Conservation (phyloP, 305 asterid genomes). For the Fraxinus velutina region DNA sequence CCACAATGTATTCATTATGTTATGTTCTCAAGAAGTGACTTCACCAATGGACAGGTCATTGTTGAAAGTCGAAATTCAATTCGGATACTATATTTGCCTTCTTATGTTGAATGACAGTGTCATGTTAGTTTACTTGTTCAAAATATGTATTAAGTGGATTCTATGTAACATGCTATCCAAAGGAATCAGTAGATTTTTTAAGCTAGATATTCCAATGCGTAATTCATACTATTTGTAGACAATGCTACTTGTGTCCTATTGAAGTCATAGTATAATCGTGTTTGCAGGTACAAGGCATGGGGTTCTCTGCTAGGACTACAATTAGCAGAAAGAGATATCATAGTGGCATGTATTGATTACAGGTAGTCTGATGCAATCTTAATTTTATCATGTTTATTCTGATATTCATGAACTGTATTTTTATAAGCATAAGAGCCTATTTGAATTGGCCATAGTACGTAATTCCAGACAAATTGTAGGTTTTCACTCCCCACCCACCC, state of each 20-base stretch:
- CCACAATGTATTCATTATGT: background rate
- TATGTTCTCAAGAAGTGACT: background rate
- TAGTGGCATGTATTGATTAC: constrained; percentile 93
- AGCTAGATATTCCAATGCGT: background rate
- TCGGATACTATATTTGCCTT: background rate
- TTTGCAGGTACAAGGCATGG: constrained; percentile 92
- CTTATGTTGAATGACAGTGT: background rate
- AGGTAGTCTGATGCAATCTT: constrained; percentile 48
- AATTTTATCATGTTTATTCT: constrained; percentile 10
- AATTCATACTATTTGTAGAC: constrained; percentile 3
- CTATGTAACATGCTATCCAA: background rate
- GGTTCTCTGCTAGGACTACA: constrained; percentile 90
- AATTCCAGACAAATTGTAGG: constrained; percentile 17
- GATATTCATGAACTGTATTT: background rate
- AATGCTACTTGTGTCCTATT: constrained; percentile 4
- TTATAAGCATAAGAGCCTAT: background rate
- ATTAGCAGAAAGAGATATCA: constrained; percentile 80
- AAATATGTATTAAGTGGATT: background rate
- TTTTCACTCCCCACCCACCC: constrained; percentile 6
- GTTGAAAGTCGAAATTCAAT: background rate
- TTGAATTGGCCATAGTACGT: background rate
- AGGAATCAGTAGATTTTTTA: background rate
- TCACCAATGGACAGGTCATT: background rate
- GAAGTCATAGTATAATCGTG: constrained; percentile 7
- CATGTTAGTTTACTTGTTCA: background rate